These are phyloP conservation scores for Pseudocercospora musae DNA, from an alignment of 2,329 filamentous ascomycete genomes.

Conservation along the genomic window DNA sequence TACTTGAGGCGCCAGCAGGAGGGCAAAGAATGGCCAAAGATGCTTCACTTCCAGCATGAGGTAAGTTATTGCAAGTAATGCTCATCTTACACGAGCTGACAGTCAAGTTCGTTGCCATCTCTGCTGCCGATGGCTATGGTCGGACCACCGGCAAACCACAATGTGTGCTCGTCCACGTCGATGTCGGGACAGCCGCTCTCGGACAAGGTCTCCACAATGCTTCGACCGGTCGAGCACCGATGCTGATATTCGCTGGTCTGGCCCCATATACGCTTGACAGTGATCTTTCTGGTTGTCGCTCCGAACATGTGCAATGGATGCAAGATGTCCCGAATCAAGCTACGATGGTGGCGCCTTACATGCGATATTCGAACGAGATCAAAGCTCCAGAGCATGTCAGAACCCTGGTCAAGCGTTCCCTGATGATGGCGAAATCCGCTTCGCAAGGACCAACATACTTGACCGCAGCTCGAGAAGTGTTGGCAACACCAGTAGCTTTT, in stretches of 20 bases:
- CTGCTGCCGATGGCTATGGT: slow-evolving; percentile 75
- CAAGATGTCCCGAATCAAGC: slow-evolving; percentile 76
- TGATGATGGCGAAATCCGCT: slow-evolving; percentile 68
- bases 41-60: slow-evolving; percentile 74
- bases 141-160: slow-evolving; percentile 65
- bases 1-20: slow-evolving; percentile 70
- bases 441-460: slow-evolving; percentile 76
- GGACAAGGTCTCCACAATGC: slow-evolving; percentile 74
- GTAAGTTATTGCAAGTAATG: slow-evolving; percentile 40
- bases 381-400: slow-evolving; percentile 78
- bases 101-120: slow-evolving; percentile 71
- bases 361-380: slow-evolving; percentile 72
- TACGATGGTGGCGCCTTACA: slow-evolving; percentile 74
- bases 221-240: slow-evolving; percentile 65
- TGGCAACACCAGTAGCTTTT: slow-evolving; percentile 60
- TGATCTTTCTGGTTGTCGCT: slow-evolving; percentile 65
- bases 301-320: slow-evolving; percentile 78
- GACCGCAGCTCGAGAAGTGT: slow-evolving; percentile 69
- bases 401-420: slow-evolving; percentile 75
- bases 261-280: slow-evolving; percentile 66
- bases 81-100: not conserved
- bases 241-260: slow-evolving; percentile 71
- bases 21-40: slow-evolving; percentile 60
- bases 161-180: slow-evolving; percentile 72
- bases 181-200: slow-evolving; percentile 74